Base-by-base conservation (phyloP, 2,329 filamentous ascomycete species). In the Cucurbitaria berberidis region DNA sequence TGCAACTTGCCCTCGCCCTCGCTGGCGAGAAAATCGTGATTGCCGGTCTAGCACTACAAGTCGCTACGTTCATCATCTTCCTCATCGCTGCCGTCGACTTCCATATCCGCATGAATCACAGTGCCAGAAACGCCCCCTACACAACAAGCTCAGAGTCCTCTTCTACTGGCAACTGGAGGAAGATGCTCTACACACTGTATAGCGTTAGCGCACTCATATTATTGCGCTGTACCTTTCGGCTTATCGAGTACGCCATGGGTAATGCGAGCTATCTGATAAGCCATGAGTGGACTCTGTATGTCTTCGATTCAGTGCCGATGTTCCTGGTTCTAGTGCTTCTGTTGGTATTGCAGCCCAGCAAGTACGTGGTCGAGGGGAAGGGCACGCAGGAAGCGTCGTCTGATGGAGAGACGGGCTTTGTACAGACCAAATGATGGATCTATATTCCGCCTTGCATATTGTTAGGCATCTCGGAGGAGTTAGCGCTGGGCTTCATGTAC, bases 201-300 rank as follows among this genome's bases (percentile, higher is more conserved):
- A 54, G 66, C 3, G 74, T 78, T 41, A 80, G 77, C 59, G 57
- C 69, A 1, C 66, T 84, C 16, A 81, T 85, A 57, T 69, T 85
- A 47, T 54, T 82, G 10, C 76, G 83, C 32, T 80, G 74, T 30
- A 62, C 81, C 1, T 82, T 83, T 54, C 76, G 82, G 27, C 67
- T 84, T 19, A 66, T 79, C 8, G 82, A 84, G 67, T 85, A 82
- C 56, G 59, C 73, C 0, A 70, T 77, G 65, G 81, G 81, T 0
- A 75, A 78, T 35, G 66, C 74, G 16, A 77, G 80, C 1, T 78
- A 76, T 47, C 61, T 84, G 18, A 72, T 82, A 32, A 57, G 63
- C 13, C 73, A 77, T 34, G 81, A 83, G 68, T 72, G 73, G 46
- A 80, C 71, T 21, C 51, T 81, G 4, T 82, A 82, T 58, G 67